A percentile compares a stretch with the other conserved stretches of the same genome.
Evolutionary conservation across 208 protist species (phyloP).

Genomic region (Trypanosoma brucei): DNA sequence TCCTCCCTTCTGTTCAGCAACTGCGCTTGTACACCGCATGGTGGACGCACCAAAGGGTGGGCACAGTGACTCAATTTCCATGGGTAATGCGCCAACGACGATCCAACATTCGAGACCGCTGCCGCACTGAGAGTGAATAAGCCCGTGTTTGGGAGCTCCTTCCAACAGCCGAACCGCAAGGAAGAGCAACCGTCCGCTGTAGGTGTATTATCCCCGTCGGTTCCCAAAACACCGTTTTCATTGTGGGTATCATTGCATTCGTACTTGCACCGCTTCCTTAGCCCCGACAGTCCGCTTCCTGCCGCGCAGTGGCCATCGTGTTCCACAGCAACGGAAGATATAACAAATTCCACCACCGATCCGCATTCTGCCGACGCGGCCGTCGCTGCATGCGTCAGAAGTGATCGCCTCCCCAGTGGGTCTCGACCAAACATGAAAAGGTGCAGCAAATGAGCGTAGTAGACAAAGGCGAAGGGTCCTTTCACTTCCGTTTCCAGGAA

Average conservation of each 20-base stretch:
- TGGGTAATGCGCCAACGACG: slow-evolving; percentile 25
- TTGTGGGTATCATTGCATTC: slow-evolving; percentile 8
- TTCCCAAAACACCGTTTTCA: not conserved
- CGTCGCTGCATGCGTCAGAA: slow-evolving; percentile 53
- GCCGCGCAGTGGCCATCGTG: slow-evolving; percentile 15
- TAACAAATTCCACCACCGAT: slow-evolving; percentile 46
- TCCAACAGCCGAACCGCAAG: slow-evolving; percentile 34
- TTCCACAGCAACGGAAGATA: slow-evolving; percentile 69
- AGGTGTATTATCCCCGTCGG: not conserved
- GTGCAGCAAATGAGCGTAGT: slow-evolving; percentile 53
- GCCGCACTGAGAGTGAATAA: slow-evolving; percentile 33
- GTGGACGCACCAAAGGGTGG: slow-evolving; percentile 45
- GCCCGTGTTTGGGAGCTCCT: slow-evolving; percentile 60
- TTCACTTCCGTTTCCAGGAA: slow-evolving; percentile 71
- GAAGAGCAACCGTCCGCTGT: not conserved
- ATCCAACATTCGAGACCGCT: slow-evolving; percentile 6
- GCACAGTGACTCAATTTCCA: slow-evolving; percentile 23
- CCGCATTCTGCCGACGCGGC: no score
- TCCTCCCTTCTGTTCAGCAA: slow-evolving; percentile 30
- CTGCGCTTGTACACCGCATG: slow-evolving; percentile 35
- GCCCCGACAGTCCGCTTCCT: not conserved
- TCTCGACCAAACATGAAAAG: slow-evolving; percentile 86
- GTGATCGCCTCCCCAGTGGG: slow-evolving; percentile 78
- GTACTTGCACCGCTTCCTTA: slow-evolving; percentile 9
- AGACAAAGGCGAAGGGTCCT: slow-evolving; percentile 85